Conservation (phyloP, 805 yeast genomes). For the Sugiyamaella marilandica region DNA sequence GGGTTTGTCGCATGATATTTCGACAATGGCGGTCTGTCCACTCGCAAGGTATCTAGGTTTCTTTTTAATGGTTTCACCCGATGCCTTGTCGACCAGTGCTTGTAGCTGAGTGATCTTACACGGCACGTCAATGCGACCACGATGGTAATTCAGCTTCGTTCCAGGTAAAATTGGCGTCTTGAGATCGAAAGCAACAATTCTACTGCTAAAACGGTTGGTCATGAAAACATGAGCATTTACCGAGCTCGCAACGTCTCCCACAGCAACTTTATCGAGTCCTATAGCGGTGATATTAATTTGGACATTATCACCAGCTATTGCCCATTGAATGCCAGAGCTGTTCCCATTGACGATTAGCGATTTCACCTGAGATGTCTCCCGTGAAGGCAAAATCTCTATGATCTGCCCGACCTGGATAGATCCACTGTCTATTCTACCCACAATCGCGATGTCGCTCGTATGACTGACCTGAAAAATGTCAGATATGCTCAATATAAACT, state of each 20-base stretch:
- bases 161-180: conserved; percentile 75
- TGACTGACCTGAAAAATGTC: conserved; percentile 54
- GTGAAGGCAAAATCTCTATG: conserved; percentile 51
- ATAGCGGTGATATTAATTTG: conserved; percentile 38
- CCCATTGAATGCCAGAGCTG: conserved; percentile 27
- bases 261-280: conserved; percentile 44
- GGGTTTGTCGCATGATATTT: conserved; percentile 44
- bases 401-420: conserved; percentile 66
- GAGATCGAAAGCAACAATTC: conserved; percentile 59
- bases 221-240: conserved; percentile 44
- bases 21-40: conserved; percentile 55
- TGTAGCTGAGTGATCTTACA: conserved; percentile 54
- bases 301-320: conserved; percentile 53
- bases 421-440: conserved; percentile 69
- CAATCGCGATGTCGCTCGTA: conserved; percentile 46
- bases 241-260: conserved; percentile 63
- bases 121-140: conserved; percentile 69
- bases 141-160: conserved; percentile 68
- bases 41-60: conserved; percentile 58
- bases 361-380: conserved; percentile 25
- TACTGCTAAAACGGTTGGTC: conserved; percentile 47
- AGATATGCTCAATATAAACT: conserved; percentile 56
- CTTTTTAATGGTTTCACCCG: conserved; percentile 31
- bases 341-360: conserved; percentile 9
- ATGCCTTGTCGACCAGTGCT: conserved; percentile 31